These are phyloP conservation scores for Sutorius australiensis DNA, from an alignment of 768 basidiomycete species.

Conservation along the genomic window DNA sequence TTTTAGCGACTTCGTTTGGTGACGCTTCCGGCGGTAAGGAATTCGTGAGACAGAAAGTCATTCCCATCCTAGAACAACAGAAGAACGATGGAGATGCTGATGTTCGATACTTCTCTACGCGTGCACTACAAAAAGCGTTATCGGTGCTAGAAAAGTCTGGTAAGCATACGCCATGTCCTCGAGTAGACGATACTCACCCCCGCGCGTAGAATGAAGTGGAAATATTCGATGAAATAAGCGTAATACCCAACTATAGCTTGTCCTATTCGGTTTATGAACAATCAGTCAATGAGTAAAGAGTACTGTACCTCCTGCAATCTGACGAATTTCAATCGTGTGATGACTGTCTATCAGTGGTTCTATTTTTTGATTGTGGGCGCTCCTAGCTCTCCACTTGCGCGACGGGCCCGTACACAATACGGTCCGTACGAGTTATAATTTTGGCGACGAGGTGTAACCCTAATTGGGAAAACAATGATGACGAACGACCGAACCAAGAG, in stretches of 20 bases:
- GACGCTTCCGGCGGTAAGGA: constrained; percentile 64
- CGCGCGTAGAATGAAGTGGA: constrained; percentile 20
- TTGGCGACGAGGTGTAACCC: not conserved
- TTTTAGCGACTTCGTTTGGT: constrained; percentile 71
- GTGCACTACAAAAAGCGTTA: constrained; percentile 64
- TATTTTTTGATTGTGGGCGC: not conserved
- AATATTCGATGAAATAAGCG: constrained; percentile 18
- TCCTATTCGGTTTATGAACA: constrained; percentile 20
- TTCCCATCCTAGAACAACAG: constrained; percentile 82
- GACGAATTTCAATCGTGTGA: constrained; percentile 19
- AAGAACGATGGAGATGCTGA: constrained; percentile 91
- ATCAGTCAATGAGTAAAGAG: constrained; percentile 27
- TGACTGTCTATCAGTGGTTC: not conserved
- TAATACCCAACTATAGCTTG: constrained; percentile 30
- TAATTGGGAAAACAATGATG: constrained; percentile 4
- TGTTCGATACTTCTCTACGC: constrained; percentile 89
- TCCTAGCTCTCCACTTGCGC: not conserved
- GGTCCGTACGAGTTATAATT: not conserved
- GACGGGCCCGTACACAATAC: not conserved
- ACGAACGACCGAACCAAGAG: not conserved
- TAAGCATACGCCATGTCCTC: constrained; percentile 12
- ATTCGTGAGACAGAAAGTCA: constrained; percentile 67
- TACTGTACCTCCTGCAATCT: constrained; percentile 31
- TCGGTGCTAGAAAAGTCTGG: constrained; percentile 38
- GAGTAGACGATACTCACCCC: constrained; percentile 1